Evolutionary conservation across 2,329 filamentous ascomycete species (phyloP), one percentile per base, ranked within the genome.

Genomic region (Clonostachys sp.): DNA sequence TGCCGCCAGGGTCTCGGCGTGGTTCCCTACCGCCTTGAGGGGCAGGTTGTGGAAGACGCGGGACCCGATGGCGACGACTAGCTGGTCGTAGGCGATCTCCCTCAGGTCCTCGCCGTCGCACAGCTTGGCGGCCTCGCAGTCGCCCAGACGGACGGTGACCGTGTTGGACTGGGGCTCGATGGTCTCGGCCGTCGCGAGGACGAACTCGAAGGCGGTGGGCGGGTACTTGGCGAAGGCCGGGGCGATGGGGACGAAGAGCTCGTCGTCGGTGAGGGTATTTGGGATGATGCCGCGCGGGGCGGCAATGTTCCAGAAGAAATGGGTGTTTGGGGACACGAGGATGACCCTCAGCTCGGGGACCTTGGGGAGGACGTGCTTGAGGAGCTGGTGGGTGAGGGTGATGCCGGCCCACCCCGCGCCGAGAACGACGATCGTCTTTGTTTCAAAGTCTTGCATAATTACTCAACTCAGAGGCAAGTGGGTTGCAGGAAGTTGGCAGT

Each of bases 41-140:
- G 78, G 77, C 61, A 75, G 65, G 50, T 58, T 61, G 6, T 66
- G 69, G 17, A 56, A 61, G 34, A 68, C 66, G 24, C 64, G 62
- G 5, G 73, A 62, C 8, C 80, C 80, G 3, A 79, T 83, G 10
- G 78, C 77, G 41, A 84, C 61, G 50, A 84, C 57, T 12, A 83
- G 64, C 17, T 70, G 71, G 52, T 80, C 70, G 55, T 83, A 84
- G 17, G 50, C 50, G 47, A 80, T 57, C 12, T 61, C 60, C 12
- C 61, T 61, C 6, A 64, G 60, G 17, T 55, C 54, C 6, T 50
- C 57, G 8, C 62, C 65, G 5, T 59, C 65, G 42, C 61, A 62
- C 30, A 65, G 59, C 20, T 61, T 53, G 14, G 58, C 24, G 14
- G 58, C 24, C 24, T 10, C 24, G 24, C 24, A 30, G 24, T 30